Evolutionary conservation across 1,284 basidiomycete species (phyloP).

Genomic region (Heterobasidion parviporum): DNA sequence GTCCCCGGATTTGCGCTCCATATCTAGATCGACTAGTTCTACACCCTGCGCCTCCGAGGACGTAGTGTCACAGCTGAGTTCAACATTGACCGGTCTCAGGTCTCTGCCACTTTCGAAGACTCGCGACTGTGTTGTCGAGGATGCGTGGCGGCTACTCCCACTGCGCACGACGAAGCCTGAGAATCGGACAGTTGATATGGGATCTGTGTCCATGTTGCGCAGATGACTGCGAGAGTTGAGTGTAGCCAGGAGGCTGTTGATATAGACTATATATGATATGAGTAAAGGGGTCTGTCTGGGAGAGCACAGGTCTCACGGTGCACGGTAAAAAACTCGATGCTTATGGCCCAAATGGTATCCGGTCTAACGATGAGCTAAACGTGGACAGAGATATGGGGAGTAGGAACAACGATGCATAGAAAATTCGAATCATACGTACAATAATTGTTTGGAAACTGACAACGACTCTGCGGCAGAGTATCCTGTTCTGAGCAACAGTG

Average conservation of each 20-base stretch:
- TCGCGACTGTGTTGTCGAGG: neutral
- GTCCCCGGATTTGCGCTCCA: too few species aligned
- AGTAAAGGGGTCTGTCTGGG: neutral
- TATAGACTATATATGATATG: neutral
- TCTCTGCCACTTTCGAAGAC: neutral
- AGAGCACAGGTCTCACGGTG: neutral
- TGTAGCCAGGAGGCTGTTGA: neutral
- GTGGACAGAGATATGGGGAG: neutral
- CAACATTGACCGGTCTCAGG: neutral
- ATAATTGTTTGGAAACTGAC: neutral
- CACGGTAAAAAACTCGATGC: neutral
- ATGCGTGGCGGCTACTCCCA: neutral
- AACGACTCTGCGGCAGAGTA: neutral
- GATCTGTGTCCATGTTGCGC: neutral
- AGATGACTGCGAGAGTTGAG: neutral
- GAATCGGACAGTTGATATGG: neutral
- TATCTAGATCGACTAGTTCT: too few species aligned
- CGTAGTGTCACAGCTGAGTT: neutral
- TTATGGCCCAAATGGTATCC: neutral
- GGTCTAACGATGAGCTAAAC: neutral
- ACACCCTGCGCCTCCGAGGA: too few species aligned
- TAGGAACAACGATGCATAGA: neutral
- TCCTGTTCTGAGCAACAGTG: neutral
- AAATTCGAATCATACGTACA: neutral
- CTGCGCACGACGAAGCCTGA: neutral